phyloP scores from a whole-genome alignment of 805 yeast genomes.

The Cyberlindnera lachancei region DNA sequence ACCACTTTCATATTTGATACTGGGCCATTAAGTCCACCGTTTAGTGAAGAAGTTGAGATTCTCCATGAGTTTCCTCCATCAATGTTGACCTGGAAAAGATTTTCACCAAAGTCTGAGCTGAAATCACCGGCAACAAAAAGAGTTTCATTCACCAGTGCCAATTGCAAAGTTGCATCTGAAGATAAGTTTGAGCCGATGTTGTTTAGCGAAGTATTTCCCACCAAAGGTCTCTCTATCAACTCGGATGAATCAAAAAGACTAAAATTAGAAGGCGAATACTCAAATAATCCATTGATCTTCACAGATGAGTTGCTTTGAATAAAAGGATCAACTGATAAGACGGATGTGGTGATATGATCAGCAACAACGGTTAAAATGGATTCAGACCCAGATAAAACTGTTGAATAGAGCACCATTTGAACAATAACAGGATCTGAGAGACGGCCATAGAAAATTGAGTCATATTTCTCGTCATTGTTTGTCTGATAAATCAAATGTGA shows the following conservation, averaged over 20 bases:
- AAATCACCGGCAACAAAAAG: slow-evolving; percentile 46
- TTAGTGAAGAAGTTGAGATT: slow-evolving; percentile 13
- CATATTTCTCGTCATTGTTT: slow-evolving; percentile 74
- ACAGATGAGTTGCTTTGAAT: slow-evolving; percentile 28
- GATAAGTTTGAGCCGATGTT: slow-evolving; percentile 28
- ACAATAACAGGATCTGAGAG: slow-evolving; percentile 43
- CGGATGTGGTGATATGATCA: slow-evolving; percentile 49
- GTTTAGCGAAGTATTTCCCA: slow-evolving; percentile 42
- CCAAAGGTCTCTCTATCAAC: slow-evolving; percentile 16
- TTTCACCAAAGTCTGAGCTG: slow-evolving; percentile 28
- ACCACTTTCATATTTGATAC: slow-evolving; percentile 28
- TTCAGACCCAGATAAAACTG: slow-evolving; percentile 19
- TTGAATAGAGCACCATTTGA: slow-evolving; percentile 30
- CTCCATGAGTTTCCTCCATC: slow-evolving; percentile 7
- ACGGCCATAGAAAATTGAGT: slow-evolving; percentile 64
- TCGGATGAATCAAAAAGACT: slow-evolving; percentile 28
- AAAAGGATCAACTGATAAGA: slow-evolving; percentile 38
- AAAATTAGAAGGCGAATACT: slow-evolving; percentile 69
- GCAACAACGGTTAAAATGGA: slow-evolving; percentile 54
- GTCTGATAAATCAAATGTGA: slow-evolving; percentile 62
- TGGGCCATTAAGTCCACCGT: slow-evolving; percentile 34
- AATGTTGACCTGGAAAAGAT: slow-evolving; percentile 29
- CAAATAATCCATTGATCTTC: slow-evolving; percentile 70
- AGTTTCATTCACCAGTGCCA: slow-evolving; percentile 25
- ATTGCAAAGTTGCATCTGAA: slow-evolving; percentile 32